These are phyloP conservation scores for Lophiotrema nucula DNA, from an alignment of 495 filamentous ascomycete genomes.

Conservation along the genomic window DNA sequence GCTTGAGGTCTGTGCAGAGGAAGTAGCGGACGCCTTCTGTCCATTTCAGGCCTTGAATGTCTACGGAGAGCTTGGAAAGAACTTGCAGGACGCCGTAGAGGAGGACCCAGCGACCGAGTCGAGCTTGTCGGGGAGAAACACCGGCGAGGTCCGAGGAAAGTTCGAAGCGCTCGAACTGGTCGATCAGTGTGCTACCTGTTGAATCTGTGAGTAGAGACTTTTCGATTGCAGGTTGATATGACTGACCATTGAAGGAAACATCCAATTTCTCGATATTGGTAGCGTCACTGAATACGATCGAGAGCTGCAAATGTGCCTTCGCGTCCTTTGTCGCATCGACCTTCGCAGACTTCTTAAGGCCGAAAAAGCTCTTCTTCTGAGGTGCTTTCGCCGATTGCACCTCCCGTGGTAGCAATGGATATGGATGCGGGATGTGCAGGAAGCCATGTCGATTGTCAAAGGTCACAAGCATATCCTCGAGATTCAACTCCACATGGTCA, in stretches of 20 bases:
- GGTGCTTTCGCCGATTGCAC: conserved; percentile 34
- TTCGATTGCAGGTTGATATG: background rate
- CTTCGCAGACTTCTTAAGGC: conserved; percentile 32
- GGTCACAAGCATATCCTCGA: conserved; percentile 66
- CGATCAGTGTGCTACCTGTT: conserved; percentile 52
- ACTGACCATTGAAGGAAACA: conserved; percentile 48
- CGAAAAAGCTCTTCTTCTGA: conserved; percentile 41
- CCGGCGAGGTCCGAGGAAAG: conserved; percentile 42
- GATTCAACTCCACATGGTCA: conserved; percentile 58
- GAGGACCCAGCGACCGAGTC: conserved; percentile 39
- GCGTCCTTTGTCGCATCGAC: conserved; percentile 32
- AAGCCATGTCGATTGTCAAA: conserved; percentile 64
- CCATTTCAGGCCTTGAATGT: conserved; percentile 59
- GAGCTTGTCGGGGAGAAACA: conserved; percentile 31
- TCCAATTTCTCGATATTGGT: conserved; percentile 66
- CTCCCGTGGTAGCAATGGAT: conserved; percentile 59
- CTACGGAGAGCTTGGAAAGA: conserved; percentile 65
- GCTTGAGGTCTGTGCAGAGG: conserved; percentile 46
- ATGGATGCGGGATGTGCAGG: conserved; percentile 68
- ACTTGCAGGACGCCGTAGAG: conserved; percentile 45
- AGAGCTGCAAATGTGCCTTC: conserved; percentile 35
- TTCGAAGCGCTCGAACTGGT: conserved; percentile 63
- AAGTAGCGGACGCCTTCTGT: conserved; percentile 63
- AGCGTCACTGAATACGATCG: conserved; percentile 61
- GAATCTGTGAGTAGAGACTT: conserved; percentile 4